These are phyloP conservation scores for Camellia sinensis DNA, from an alignment of 148 eudicot genomes.

Conservation along the genomic window DNA sequence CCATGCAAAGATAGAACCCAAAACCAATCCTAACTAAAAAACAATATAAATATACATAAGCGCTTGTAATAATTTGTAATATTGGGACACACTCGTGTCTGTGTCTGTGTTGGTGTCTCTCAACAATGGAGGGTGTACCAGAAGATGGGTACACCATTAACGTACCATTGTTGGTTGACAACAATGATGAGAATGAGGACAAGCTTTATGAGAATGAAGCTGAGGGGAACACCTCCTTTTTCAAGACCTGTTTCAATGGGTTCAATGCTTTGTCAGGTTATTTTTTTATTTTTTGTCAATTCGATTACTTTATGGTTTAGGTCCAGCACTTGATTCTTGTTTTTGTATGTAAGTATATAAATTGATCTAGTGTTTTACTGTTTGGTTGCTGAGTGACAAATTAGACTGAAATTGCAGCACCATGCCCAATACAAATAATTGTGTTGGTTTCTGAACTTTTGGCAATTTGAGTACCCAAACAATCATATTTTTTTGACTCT, in stretches of 20 bases:
- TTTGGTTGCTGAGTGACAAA: background rate
- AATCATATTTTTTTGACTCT: background rate
- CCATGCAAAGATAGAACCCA: no score
- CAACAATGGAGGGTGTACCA: slow-evolving; percentile 14
- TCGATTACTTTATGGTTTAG: background rate
- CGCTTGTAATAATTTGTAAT: no score
- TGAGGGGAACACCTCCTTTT: slow-evolving; percentile 20
- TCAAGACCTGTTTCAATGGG: slow-evolving; percentile 31
- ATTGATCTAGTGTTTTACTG: background rate
- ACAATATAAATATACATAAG: no score
- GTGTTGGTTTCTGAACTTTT: background rate
- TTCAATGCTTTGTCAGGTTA: slow-evolving; percentile 34
- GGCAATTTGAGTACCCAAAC: background rate
- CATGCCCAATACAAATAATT: background rate
- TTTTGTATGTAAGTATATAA: no score
- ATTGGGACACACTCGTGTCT: no score
- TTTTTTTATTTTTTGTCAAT: background rate
- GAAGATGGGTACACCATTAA: slow-evolving; percentile 3
- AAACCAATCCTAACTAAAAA: no score
- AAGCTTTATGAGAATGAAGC: slow-evolving; percentile 4
- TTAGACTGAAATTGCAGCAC: background rate
- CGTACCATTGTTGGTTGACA: slow-evolving; percentile 18
- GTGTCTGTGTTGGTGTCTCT: background rate
- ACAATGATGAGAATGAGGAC: background rate
- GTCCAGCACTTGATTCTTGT: background rate